phyloP scores from a whole-genome alignment of 1,284 basidiomycete genomes.

The Cerrena zonata region DNA sequence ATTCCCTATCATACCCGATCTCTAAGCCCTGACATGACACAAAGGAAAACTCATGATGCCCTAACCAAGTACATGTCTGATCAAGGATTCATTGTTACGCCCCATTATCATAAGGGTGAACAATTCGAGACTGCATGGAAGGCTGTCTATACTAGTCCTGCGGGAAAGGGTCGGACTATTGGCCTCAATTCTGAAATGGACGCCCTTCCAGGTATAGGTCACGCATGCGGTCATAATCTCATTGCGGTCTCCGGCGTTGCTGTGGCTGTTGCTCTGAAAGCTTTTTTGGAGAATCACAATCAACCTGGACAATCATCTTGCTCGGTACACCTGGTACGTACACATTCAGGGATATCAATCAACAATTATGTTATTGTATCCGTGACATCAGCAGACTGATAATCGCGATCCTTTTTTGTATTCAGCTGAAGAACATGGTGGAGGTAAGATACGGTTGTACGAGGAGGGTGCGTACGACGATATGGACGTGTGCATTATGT shows the following conservation, averaged over 20 bases:
- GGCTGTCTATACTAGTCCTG: constrained; percentile 53
- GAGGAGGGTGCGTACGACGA: constrained; percentile 67
- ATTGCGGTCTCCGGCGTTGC: constrained; percentile 78
- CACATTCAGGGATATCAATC: not conserved
- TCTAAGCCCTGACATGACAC: not conserved
- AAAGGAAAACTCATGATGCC: constrained; percentile 30
- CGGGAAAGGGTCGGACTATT: constrained; percentile 47
- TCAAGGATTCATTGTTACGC: constrained; percentile 53
- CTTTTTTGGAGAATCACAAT: constrained; percentile 58
- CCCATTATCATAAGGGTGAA: constrained; percentile 46
- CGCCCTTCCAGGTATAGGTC: constrained; percentile 52
- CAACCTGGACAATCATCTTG: constrained; percentile 64
- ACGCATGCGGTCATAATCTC: constrained; percentile 83
- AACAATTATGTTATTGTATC: not conserved
- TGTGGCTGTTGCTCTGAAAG: constrained; percentile 65
- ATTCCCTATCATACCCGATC: not conserved
- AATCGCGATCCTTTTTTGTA: not conserved
- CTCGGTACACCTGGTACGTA: constrained; percentile 73
- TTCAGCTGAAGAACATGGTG: constrained; percentile 71
- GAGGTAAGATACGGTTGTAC: constrained; percentile 71
- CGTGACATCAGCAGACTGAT: not conserved
- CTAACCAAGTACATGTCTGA: constrained; percentile 29
- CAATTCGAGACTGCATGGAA: constrained; percentile 63
- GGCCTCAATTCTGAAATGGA: constrained; percentile 76
- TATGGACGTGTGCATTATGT: constrained; percentile 79